Conservation (phyloP, 768 basidiomycete genomes). For the Scleroderma bovista region DNA sequence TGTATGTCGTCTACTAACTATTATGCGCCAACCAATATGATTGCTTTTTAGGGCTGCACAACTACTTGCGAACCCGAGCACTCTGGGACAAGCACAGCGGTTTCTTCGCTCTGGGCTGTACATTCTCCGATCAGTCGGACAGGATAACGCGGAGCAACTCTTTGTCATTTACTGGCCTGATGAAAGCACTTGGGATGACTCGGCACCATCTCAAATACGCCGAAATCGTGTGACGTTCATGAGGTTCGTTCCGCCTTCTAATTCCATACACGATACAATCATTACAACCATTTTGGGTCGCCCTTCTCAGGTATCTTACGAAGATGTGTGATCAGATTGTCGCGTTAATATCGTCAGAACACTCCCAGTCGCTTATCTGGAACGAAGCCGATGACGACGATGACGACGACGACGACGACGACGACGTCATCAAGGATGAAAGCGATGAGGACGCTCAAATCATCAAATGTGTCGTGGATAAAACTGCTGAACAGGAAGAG, state of each 20-base stretch:
- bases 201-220: slow-evolving; percentile 36
- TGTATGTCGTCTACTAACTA: slow-evolving; percentile 28
- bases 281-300: neutral
- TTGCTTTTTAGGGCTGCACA: slow-evolving; percentile 3
- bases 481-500: slow-evolving; percentile 51
- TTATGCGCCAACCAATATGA: neutral
- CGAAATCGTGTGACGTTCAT: slow-evolving; percentile 54
- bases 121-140: slow-evolving; percentile 21
- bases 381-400: slow-evolving; percentile 23
- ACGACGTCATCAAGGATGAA: neutral
- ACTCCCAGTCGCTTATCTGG: slow-evolving; percentile 43
- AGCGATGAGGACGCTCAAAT: neutral
- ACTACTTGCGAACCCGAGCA: slow-evolving; percentile 2
- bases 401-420: too few relatives aligned
- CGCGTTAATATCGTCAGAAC: slow-evolving; percentile 49
- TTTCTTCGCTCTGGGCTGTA: slow-evolving; percentile 46
- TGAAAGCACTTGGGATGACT: slow-evolving; percentile 52
- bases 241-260: too few relatives aligned
- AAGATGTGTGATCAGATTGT: slow-evolving; percentile 55
- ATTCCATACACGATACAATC: slow-evolving; percentile 23
- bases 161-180: slow-evolving; percentile 62
- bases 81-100: slow-evolving; percentile 8
- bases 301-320: slow-evolving; percentile 46
- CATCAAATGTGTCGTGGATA: neutral
- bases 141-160: slow-evolving; percentile 18